Conservation (phyloP, 2,329 filamentous ascomycete genomes). For the Nemania sp. region DNA sequence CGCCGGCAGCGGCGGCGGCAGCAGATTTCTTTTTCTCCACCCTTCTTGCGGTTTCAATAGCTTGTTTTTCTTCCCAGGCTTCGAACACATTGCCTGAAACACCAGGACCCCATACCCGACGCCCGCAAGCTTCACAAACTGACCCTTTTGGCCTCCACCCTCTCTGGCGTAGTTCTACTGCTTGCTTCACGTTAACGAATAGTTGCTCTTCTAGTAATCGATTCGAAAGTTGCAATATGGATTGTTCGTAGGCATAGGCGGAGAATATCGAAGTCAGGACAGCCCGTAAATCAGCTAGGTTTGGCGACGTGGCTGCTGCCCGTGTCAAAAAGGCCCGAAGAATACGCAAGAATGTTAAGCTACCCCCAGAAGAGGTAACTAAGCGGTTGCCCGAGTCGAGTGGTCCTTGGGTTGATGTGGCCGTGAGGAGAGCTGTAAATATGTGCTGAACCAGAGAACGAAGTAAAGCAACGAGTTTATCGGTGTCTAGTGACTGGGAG, state of each 20-base stretch:
- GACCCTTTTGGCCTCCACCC: constrained; percentile 92
- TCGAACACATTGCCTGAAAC: constrained; percentile 82
- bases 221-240: constrained; percentile 86
- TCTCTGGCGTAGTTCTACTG: constrained; percentile 78
- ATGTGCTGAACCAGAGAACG: constrained; percentile 87
- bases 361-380: constrained; percentile 57
- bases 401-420: constrained; percentile 69
- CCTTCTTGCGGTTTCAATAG: constrained; percentile 60
- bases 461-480: constrained; percentile 74
- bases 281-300: constrained; percentile 84
- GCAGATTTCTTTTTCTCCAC: constrained; percentile 58
- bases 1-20: not conserved
- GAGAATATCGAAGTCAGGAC: constrained; percentile 92
- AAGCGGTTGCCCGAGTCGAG: constrained; percentile 51
- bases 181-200: constrained; percentile 83
- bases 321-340: constrained; percentile 88
- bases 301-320: constrained; percentile 84
- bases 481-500: constrained; percentile 60
- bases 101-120: constrained; percentile 88
- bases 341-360: constrained; percentile 87
- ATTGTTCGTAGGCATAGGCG: constrained; percentile 95
- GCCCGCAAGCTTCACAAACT: constrained; percentile 86
- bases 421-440: constrained; percentile 86
- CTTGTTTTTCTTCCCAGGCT: constrained; percentile 78
- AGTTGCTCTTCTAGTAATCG: constrained; percentile 88